Evolutionary conservation across 495 filamentous ascomycete genomes (phyloP), one percentile per base, ranked within the genome.

Genomic region (Pseudoneurospora amorphoporcata): DNA sequence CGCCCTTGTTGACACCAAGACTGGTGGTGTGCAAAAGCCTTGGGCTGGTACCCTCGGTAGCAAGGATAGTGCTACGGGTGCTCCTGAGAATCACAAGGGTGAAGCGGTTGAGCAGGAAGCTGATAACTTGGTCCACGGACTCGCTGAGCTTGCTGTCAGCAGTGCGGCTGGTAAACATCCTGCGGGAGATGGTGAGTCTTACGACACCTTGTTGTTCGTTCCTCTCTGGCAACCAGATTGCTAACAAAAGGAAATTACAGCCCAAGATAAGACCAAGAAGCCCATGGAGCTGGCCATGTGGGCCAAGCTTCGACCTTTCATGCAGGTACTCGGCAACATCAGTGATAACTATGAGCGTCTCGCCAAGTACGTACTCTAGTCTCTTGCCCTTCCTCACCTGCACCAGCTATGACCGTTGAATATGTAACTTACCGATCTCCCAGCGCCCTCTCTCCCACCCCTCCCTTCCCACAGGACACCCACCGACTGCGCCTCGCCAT

Each of bases 81-180:
- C 91, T 0, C 91, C 92, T 0, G 92, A 97, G 81, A 92, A 90
- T 71, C 89, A 94, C 78, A 91, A 94, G 76, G 94, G 94, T 19
- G 94, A 96, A 78, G 92, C 93, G 0, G 92, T 93, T 6, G 94
- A 97, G 77, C 88, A 91, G 73, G 94, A 97, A 79, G 94, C 94
- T 3, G 89, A 85, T 74, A 94, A 93, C 75, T 89, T 97, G 73
- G 88, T 95, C 41, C 90, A 90, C 73, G 88, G 90, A 39, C 89
- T 95, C 70, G 90, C 92, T 7, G 87, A 86, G 3, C 88, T 97
- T 9, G 92, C 91, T 0, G 82, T 95, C 43, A 89, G 89, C 68
- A 92, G 91, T 70, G 92, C 92, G 0, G 88, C 90, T 0, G 93
- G 92, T 0, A 94, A 94, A 75, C 86, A 90, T 72, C 87, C 88